Base-by-base conservation (phyloP, 306 rosid species). In the Bauhinia variegata region DNA sequence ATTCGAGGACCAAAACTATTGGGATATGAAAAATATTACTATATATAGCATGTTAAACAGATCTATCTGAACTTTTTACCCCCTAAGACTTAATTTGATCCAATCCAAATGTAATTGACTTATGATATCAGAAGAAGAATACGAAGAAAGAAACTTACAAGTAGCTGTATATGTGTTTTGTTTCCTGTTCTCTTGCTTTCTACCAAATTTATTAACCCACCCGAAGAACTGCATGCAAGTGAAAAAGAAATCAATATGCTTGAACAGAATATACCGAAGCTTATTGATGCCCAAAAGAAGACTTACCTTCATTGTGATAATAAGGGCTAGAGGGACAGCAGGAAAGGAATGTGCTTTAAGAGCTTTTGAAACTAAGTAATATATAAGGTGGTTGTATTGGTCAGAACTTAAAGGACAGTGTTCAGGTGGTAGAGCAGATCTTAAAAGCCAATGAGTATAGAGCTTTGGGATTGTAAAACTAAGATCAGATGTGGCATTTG, bases 171-270 rank as follows among this genome's bases (percentile, higher is more conserved):
- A 48, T 54, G 89, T 66, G 61, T 73, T 75, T 65, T 88, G 71
- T 75, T 67, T 88, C 75, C 75, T 85, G 73, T 42, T 80, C 56
- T 81, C 95, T 55, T 79, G 96, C 74, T 83, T 90, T 34, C 90
- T 92, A 62, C 74, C 72, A 52, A 95, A 82, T 77, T 85, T 90
- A 67, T 80, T 88, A 91, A 93, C 83, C 98, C 99, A 95, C 57
- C 89, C 63, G 65, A 95, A 80, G 72, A 95, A 86, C 99, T 95
- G 85, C 84, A 78, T 95, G 85, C 84, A 78, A 58, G 33, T 28
- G 69, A 41, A 7, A 33, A 69, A 60, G 34, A 48, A 56, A 76
- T 9, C 44, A 41, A 0, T 49, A 17, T 12, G 52, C 38, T 14
- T 63, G 32, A 31, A 39, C 28, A 23, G 28, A 23, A 23, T 2